Conservation (phyloP, 2,329 filamentous ascomycete species). For the Neurospora crassa region DNA sequence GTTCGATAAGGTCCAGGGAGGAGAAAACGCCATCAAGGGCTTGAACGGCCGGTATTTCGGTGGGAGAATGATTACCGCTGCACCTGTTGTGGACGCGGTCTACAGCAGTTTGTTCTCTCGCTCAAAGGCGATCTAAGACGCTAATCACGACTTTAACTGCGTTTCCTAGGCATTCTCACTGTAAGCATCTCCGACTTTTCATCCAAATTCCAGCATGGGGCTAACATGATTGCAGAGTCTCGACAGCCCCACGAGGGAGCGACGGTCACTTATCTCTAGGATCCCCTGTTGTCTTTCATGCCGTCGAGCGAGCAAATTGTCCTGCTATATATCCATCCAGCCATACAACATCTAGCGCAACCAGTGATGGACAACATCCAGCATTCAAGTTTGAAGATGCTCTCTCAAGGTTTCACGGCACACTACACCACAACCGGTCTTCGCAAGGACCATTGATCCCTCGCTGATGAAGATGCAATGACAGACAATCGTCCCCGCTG, state of each 20-base stretch:
- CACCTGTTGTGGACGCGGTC: constrained; percentile 94
- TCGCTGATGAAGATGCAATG: neutral
- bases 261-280: neutral
- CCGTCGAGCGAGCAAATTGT: neutral
- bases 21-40: constrained; percentile 95
- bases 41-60: constrained; percentile 96
- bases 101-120: constrained; percentile 95
- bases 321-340: neutral
- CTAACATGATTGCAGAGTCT: constrained; percentile 3
- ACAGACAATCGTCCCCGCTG: neutral
- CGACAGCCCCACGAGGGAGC: neutral
- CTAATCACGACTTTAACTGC: constrained; percentile 38
- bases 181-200: constrained; percentile 7
- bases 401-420: neutral
- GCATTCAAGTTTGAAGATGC: neutral
- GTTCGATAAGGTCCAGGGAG: constrained; percentile 89
- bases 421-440: neutral
- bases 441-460: neutral
- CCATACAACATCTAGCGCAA: neutral
- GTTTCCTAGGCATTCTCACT: constrained; percentile 35
- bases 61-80: constrained; percentile 83
- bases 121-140: constrained; percentile 67
- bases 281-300: neutral
- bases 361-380: neutral
- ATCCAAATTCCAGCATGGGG: too few species aligned